Conservation (phyloP, 2,329 filamentous ascomycete species). For the Colletotrichum spaethianum region DNA sequence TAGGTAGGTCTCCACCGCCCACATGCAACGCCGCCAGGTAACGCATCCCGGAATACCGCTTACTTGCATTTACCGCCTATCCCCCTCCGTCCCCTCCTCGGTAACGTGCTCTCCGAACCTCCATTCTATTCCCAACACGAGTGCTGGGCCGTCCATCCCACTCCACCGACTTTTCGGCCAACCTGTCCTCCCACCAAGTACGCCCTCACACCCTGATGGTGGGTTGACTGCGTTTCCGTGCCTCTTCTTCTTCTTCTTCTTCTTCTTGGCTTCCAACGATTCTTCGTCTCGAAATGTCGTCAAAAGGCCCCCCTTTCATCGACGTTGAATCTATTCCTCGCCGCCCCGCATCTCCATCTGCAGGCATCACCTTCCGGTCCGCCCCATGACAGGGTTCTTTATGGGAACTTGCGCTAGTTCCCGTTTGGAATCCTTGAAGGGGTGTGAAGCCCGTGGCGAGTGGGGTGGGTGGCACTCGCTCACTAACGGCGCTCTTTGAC, state of each 20-base stretch:
- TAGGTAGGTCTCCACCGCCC: slow-evolving; percentile 9
- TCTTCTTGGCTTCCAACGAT: background rate
- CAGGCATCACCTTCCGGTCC: slow-evolving; percentile 38
- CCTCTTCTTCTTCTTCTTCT: background rate
- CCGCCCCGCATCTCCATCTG: slow-evolving; percentile 40
- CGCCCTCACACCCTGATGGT: slow-evolving; percentile 2
- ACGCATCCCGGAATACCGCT: slow-evolving; percentile 10
- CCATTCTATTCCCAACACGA: slow-evolving; percentile 37
- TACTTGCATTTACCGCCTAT: slow-evolving; percentile 39
- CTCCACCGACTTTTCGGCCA: slow-evolving; percentile 39
- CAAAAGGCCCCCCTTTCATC: slow-evolving; percentile 29
- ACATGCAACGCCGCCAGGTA: slow-evolving; percentile 23
- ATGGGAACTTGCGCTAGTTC: slow-evolving; percentile 41
- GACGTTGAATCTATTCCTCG: slow-evolving; percentile 38
- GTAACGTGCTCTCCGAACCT: slow-evolving; percentile 30
- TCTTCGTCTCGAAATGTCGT: slow-evolving; percentile 3
- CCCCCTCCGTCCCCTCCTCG: slow-evolving; percentile 20
- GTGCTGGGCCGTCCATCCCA: slow-evolving; percentile 34
- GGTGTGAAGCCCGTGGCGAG: slow-evolving; percentile 37
- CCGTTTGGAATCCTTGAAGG: slow-evolving; percentile 38
- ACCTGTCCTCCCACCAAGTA: slow-evolving; percentile 26
- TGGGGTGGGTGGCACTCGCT: slow-evolving; percentile 33
- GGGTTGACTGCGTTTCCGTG: background rate
- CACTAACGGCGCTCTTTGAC: slow-evolving; percentile 32
- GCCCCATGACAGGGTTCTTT: slow-evolving; percentile 35